A percentile compares a stretch with the other conserved stretches of the same genome.
These are phyloP conservation scores for Pseudogymnoascus sp. DNA, from an alignment of 2,329 filamentous ascomycete genomes.

Conservation along the genomic window DNA sequence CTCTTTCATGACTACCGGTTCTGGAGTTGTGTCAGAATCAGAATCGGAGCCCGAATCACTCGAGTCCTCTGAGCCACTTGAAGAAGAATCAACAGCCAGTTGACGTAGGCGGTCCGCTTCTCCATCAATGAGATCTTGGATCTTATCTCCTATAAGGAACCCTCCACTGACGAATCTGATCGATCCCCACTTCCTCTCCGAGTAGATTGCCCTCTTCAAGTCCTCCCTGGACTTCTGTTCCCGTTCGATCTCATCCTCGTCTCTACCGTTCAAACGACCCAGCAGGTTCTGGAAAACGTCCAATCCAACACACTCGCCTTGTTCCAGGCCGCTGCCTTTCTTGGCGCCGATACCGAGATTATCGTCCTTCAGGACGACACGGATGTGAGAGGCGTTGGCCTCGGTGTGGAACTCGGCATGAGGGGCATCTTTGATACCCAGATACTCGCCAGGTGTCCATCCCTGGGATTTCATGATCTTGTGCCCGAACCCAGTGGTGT, in stretches of 20 bases:
- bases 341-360: conserved; percentile 83
- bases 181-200: conserved; percentile 66
- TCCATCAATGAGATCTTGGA: conserved; percentile 39
- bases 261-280: conserved; percentile 83
- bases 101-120: conserved; percentile 28
- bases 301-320: conserved; percentile 72
- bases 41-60: conserved; percentile 14
- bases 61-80: conserved; percentile 13
- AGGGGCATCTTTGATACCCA: conserved; percentile 69
- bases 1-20: conserved; percentile 17
- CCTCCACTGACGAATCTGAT: conserved; percentile 89
- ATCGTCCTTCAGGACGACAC: conserved; percentile 80
- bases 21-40: background rate
- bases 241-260: conserved; percentile 61
- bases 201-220: conserved; percentile 64
- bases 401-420: conserved; percentile 72
- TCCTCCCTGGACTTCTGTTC: conserved; percentile 63
- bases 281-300: conserved; percentile 81
- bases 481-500: conserved; percentile 78
- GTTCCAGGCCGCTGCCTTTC: conserved; percentile 57
- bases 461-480: conserved; percentile 82
- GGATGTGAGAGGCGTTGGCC: conserved; percentile 78
- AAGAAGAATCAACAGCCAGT: conserved; percentile 16
- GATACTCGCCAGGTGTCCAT: conserved; percentile 77
- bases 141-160: conserved; percentile 52